Base-by-base conservation (phyloP, 2,329 filamentous ascomycete genomes). In the Arthroderma sp. region DNA sequence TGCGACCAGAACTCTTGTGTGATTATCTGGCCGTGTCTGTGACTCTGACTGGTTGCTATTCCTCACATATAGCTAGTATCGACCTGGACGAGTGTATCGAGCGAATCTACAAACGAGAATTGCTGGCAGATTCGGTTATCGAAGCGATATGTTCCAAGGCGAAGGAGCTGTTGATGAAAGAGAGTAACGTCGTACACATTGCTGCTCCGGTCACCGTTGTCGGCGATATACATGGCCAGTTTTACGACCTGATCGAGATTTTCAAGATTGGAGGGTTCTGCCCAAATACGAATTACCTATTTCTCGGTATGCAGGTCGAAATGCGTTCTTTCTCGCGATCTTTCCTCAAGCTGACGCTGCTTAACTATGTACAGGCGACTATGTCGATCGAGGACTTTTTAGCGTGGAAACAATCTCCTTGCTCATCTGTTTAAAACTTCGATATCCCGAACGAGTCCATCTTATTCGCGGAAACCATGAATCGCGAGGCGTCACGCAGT, bases 111-210 rank as follows among this genome's bases (percentile, higher is more conserved):
- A 91, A 93, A 70, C 96, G 95, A 72, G 93, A 97, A 73, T 82
- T 98, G 60, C 83, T 98, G 59, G 91, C 93, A 67, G 93, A 98
- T 75, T 95, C 91, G 43, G 91, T 98, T 64, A 91, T 98, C 73
- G 93, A 98, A 77, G 93, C 93, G 67, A 91, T 98, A 83, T 98
- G 93, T 77, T 91, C 93, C 73, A 98, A 98, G 74, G 93, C 94
- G 21, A 98, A 98, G 71, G 93, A 98, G 77, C 80, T 98, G 65
- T 81, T 98, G 65, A 98, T 98, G 93, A 91, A 94, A 70, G 93
- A 98, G 82, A 97, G 91, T 81, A 98, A 98, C 75, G 93, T 98
- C 61, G 93, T 98, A 60, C 93, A 98, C 72, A 94, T 98, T 61
- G 84, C 84, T 66, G 91, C 93, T 33, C 93, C 93, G 1, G 89